Evolutionary conservation across 768 basidiomycete species (phyloP).

Genomic region (Collybiopsis confluens): DNA sequence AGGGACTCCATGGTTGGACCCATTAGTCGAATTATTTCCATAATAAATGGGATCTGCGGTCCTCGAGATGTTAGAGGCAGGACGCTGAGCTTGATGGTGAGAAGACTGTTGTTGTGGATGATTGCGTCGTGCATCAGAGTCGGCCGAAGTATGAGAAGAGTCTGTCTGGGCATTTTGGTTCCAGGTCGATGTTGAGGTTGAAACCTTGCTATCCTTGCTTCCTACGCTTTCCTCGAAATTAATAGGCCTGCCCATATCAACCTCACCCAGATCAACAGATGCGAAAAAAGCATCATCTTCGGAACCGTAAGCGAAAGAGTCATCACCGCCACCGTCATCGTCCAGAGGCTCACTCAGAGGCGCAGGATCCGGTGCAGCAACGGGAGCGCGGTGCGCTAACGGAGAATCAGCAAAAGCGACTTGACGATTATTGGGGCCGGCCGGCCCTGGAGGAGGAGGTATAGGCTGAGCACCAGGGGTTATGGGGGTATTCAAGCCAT

Average conservation of each 20-base stretch:
- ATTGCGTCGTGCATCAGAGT: neutral
- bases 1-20: neutral
- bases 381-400: neutral
- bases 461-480: slow-evolving; percentile 16
- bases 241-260: slow-evolving; percentile 40
- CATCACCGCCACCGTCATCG: slow-evolving; percentile 21
- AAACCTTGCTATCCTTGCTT: neutral
- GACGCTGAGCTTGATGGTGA: neutral
- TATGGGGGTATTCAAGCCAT: slow-evolving; percentile 28
- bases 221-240: slow-evolving; percentile 32
- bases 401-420: slow-evolving; percentile 4
- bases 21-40: too few relatives aligned
- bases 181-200: neutral
- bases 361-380: slow-evolving; percentile 11
- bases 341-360: slow-evolving; percentile 3
- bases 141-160: neutral
- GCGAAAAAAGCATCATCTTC: slow-evolving; percentile 70
- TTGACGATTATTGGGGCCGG: slow-evolving; percentile 6
- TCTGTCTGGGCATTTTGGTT: neutral
- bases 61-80: neutral
- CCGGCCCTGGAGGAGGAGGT: slow-evolving; percentile 2
- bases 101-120: neutral
- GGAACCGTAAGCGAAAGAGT: slow-evolving; percentile 45
- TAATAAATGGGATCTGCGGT: neutral
- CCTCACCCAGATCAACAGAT: slow-evolving; percentile 46